These are phyloP conservation scores for Ettlia oleoabundans DNA, from an alignment of 139 green algal genomes.

Conservation along the genomic window DNA sequence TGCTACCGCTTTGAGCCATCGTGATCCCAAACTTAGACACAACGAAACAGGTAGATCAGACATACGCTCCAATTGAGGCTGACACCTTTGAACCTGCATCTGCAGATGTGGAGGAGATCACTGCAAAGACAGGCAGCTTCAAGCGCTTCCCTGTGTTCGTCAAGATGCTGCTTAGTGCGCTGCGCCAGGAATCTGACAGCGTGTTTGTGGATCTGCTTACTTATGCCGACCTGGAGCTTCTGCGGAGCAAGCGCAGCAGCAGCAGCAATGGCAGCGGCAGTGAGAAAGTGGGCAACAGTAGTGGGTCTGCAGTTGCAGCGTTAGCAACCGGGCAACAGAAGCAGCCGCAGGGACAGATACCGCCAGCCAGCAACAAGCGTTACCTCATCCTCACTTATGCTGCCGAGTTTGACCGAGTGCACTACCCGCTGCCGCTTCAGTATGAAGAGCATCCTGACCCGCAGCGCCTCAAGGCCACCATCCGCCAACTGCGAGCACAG, in stretches of 20 bases:
- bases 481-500: conserved; percentile 63
- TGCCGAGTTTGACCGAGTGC: conserved; percentile 91
- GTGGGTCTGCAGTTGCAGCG: background rate
- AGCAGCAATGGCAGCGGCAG: conserved; percentile 11
- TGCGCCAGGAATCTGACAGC: conserved; percentile 75
- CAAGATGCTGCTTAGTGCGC: conserved; percentile 81
- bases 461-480: conserved; percentile 61
- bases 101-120: conserved; percentile 94
- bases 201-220: conserved; percentile 92
- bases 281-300: background rate
- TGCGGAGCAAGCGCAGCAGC: conserved; percentile 68
- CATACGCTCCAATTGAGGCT: background rate
- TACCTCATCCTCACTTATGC: conserved; percentile 95
- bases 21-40: too few species aligned
- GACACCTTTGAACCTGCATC: background rate
- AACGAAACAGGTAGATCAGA: too few species aligned
- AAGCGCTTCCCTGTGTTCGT: conserved; percentile 83
- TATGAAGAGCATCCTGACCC: conserved; percentile 78
- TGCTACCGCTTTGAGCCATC: too few species aligned
- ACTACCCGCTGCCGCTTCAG: conserved; percentile 88
- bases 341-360: background rate
- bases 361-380: conserved; percentile 72
- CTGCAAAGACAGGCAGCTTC: conserved; percentile 87
- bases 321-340: background rate
- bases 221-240: conserved; percentile 80